These are phyloP conservation scores for Dactylellina cionopaga DNA, from an alignment of 2,329 filamentous ascomycete species.

Conservation along the genomic window DNA sequence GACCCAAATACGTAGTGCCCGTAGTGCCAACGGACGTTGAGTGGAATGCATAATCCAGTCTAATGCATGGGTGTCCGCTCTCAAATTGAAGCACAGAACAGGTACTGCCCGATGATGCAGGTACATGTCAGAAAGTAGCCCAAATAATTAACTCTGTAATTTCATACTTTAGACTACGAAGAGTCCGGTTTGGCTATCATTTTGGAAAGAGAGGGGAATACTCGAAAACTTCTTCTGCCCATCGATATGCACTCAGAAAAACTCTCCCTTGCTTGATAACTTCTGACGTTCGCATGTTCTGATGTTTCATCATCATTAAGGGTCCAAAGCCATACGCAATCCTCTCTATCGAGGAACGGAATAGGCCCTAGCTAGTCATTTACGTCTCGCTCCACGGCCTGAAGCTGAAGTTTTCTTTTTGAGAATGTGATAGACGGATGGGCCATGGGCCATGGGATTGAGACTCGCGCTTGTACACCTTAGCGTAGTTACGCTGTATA, in stretches of 20 bases:
- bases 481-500: not conserved
- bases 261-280: conserved; percentile 44
- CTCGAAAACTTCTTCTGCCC: conserved; percentile 32
- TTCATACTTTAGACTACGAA: conserved; percentile 7
- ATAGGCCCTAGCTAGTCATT: conserved; percentile 32
- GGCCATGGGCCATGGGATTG: too few relatives aligned
- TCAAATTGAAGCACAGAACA: conserved; percentile 16
- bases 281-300: conserved; percentile 50
- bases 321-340: conserved; percentile 45
- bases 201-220: conserved; percentile 48
- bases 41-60: conserved; percentile 41
- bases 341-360: conserved; percentile 45
- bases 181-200: conserved; percentile 25
- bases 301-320: conserved; percentile 51
- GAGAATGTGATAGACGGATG: conserved; percentile 49
- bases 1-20: conserved; percentile 34
- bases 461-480: conserved; percentile 29
- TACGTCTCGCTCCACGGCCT: not conserved
- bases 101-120: conserved; percentile 38
- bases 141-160: conserved; percentile 30
- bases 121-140: conserved; percentile 35
- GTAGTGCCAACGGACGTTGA: conserved; percentile 37
- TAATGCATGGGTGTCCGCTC: conserved; percentile 9
- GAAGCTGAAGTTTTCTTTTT: conserved; percentile 42
- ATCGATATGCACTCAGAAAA: conserved; percentile 48